Conservation (phyloP, 2,329 filamentous ascomycete species). For the Ilyonectria robusta region DNA sequence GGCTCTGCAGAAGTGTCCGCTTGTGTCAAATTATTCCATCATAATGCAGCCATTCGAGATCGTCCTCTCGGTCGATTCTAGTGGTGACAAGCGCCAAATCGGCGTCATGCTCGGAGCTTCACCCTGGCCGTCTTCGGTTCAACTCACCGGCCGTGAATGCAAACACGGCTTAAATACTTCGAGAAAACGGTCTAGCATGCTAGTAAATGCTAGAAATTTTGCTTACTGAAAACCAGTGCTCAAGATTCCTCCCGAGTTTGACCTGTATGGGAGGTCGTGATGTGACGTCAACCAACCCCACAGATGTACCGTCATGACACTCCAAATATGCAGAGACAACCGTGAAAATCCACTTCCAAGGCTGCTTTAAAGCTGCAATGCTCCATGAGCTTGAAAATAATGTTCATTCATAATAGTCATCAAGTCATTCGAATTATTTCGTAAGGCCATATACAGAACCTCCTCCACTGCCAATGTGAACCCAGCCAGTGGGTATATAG, state of each 20-base stretch:
- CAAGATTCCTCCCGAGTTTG: background rate
- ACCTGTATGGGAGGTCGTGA: background rate
- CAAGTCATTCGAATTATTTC: constrained; percentile 41
- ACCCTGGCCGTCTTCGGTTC: background rate
- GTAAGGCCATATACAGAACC: constrained; percentile 39
- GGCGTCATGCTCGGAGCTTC: background rate
- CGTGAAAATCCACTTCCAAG: background rate
- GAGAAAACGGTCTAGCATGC: background rate
- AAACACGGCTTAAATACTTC: background rate
- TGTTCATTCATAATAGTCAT: constrained; percentile 40
- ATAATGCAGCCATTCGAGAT: background rate
- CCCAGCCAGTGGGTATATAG: constrained; percentile 28
- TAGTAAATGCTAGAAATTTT: background rate
- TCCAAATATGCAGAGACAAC: constrained; percentile 8
- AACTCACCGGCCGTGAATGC: background rate
- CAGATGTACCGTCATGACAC: constrained; percentile 15
- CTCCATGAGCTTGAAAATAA: background rate
- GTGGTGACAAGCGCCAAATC: background rate
- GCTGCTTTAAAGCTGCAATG: background rate
- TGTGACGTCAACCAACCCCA: constrained; percentile 44
- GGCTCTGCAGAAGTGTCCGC: constrained; percentile 4
- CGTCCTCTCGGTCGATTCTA: background rate
- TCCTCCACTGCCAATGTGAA: constrained; percentile 15
- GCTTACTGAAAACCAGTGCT: background rate
- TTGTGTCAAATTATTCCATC: background rate